Evolutionary conservation across 192 early-diverging fungal genomes (phyloP), one percentile per base, ranked within the genome.

Genomic region (Entrophospora sp.): DNA sequence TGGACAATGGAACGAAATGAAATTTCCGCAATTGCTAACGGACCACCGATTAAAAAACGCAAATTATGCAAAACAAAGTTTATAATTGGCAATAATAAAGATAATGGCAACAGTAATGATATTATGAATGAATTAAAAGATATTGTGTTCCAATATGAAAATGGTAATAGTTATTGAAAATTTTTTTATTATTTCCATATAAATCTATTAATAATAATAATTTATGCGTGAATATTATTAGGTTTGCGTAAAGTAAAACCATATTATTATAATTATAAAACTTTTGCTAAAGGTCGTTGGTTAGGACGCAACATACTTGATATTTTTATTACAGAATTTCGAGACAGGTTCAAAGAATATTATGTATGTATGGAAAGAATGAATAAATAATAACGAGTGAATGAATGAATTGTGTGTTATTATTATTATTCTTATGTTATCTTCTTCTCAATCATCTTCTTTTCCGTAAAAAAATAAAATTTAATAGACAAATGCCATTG

Each of bases 281-380:
- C 90, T 0, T 90, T 86, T 71, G 89, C 89, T 22, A 97, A 97
- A 71, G 89, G 90, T 14, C 84, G 96, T 9, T 98, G 96, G 96
- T 65, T 90, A 4, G 83, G 84, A 9, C 79, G 84, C 7, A 72
- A 73, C 0, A 51, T 98, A n/a, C 73, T 87, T n/a, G 86, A 93
- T 20, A 81, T 96, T 10, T 95, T 96, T 62, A 64, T 69, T 68
- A 82, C 77, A 10, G 96, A 98, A 72, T 98, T 98, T 70, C 83
- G 91, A 38, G 94, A 95, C 75, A 84, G 89, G 31, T 69, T 80
- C 3, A 69, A 73, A 8, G 73, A 77, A 16, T 98, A 96, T 75
- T 98, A 96, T 77, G 86, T 90, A 81, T 48, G 65, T 51, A 51
- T 1, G 2, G 45, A n/a, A n/a, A n/a, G n/a, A n/a, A n/a, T n/a